Base-by-base conservation (phyloP, 2,329 filamentous ascomycete species). In the Ramularia endophylla region DNA sequence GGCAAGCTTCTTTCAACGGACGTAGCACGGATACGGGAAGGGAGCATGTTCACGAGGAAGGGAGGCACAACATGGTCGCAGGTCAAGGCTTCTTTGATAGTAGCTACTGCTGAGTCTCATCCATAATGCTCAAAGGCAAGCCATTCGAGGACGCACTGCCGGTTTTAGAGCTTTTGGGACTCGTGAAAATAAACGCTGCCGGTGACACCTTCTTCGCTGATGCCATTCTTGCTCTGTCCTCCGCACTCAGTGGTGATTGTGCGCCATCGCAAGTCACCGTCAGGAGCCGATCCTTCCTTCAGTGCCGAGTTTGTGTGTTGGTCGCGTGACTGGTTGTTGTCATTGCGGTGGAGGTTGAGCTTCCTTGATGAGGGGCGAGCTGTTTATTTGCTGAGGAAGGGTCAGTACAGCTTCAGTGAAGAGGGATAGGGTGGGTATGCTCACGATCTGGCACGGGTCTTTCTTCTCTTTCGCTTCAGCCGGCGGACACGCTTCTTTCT, bases 401-500 rank as follows among this genome's bases (percentile, higher is more conserved):
- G 36, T 46, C 59, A 40, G 57, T 18, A 36, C 15, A 27, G 30
- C 13, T 31, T 29, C 8, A 16, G 19, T 16, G n/a, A 39, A 15
- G 25, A 39, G 38, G 37, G 42, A 30, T 32, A 25, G 31, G 31
- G 27, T 12, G 13, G 9, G 20, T 18, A 32, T 38, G 73, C 88
- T 80, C 80, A 97, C 92, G 83, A 89, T 77, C 92, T 78, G 65
- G 90, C 92, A 72, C 92, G 83, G 77, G 92, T 95, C 90, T 98
- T 98, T 88, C 92, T 94, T 78, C 92, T 88, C 89, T 98, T 98
- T 71, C 89, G 85, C 85, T 97, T 97, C 73, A 98, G 87, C 74
- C 92, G 84, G 67, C 92, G 81, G 76, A 95, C 89, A 72, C 92
- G 82, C 90, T 98, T 98, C 86, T 98, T 98, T 81, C 90, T 92